phyloP scores from a whole-genome alignment of 352 stramenopile species.

The Thalassiosira pacifica region DNA sequence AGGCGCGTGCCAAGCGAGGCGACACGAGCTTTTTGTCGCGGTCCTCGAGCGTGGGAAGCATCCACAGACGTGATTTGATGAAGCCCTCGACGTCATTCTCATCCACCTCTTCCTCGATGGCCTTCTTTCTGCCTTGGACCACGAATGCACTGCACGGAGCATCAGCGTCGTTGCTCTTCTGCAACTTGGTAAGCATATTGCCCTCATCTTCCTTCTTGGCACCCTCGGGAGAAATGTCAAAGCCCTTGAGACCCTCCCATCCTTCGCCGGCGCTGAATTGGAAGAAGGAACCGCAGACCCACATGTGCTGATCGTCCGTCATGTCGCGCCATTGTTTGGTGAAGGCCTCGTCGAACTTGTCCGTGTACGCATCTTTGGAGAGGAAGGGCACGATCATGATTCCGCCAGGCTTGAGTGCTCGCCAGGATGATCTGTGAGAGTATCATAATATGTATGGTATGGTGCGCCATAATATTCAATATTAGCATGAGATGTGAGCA shows the following conservation, averaged over 20 bases:
- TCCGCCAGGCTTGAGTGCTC: slow-evolving; percentile 82
- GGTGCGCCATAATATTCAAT: too few relatives aligned
- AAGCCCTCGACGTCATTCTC: slow-evolving; percentile 73
- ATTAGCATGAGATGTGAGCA: too few relatives aligned
- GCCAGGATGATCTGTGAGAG: slow-evolving; percentile 74
- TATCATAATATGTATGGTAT: too few relatives aligned
- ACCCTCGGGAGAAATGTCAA: slow-evolving; percentile 83
- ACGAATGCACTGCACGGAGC: slow-evolving; percentile 67
- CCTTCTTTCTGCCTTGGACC: slow-evolving; percentile 80
- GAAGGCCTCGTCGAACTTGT: slow-evolving; percentile 80
- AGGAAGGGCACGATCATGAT: slow-evolving; percentile 84
- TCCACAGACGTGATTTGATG: slow-evolving; percentile 80
- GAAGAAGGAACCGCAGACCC: slow-evolving; percentile 84
- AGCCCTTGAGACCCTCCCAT: slow-evolving; percentile 83
- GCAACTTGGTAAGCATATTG: slow-evolving; percentile 58
- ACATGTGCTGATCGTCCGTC: slow-evolving; percentile 88
- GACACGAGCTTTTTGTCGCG: slow-evolving; percentile 84
- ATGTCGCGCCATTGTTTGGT: slow-evolving; percentile 84
- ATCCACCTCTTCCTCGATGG: slow-evolving; percentile 72
- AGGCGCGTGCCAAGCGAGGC: slow-evolving; percentile 72
- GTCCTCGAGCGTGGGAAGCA: slow-evolving; percentile 80
- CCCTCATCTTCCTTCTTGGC: slow-evolving; percentile 63
- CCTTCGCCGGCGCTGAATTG: slow-evolving; percentile 85
- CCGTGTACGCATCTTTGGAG: slow-evolving; percentile 75
- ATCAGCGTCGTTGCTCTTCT: slow-evolving; percentile 67